Evolutionary conservation across 164 flowering plant species (phyloP).

Genomic region (Vitis vinifera): ASM3070453v1 NC_081809.1:442501-443000

Average conservation of each 20-base stretch:
- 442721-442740: conserved; percentile 44
- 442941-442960: not conserved
- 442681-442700: not conserved
- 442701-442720: conserved; percentile 34
- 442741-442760: conserved; percentile 43
- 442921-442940: conserved; percentile 30
- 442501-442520: conserved; percentile 29
- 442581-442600: conserved; percentile 13
- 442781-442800: conserved; percentile 46
- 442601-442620: not conserved
- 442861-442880: not conserved
- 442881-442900: conserved; percentile 29
- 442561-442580: conserved; percentile 55
- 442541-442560: conserved; percentile 41
- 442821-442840: conserved; percentile 29
- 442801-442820: conserved; percentile 30
- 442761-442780: conserved; percentile 25
- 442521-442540: conserved; percentile 34
- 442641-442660: too few species aligned
- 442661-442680: not conserved
- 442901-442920: conserved; percentile 21
- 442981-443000: not conserved
- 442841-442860: conserved; percentile 17
- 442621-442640: too few species aligned
- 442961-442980: not conserved